Base-by-base conservation (phyloP, 805 yeast species). In the Ogataea paradorogensis region DNA sequence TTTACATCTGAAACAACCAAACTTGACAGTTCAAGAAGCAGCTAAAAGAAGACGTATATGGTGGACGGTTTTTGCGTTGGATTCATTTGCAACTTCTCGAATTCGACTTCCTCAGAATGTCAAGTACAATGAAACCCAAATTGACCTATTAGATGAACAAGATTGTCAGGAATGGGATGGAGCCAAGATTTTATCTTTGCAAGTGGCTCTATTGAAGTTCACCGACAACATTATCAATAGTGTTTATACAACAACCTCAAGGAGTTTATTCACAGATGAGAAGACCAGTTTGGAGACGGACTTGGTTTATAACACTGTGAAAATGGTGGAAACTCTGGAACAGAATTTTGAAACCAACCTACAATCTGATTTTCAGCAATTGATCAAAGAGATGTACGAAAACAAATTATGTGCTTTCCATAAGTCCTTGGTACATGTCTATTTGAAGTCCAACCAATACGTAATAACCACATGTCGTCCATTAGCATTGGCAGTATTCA, bases 11-110 rank as follows among this genome's bases (percentile, higher is more conserved):
- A 58, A 56, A 24, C 45, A 42, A 15, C 48, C 48, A 5, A 32
- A 52, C 10, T 43, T 53, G 10, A 25, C 45, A 2, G 8, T 20
- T 5, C 28, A 33, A 11, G 63, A 61, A 31, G 47, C 50, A 15
- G 63, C 65, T 21, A 57, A 59, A 34, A 48, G 67, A 16, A 57
- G 65, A 42, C 54, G 66, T 33, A 50, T 65, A 3, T 66, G 70
- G 69, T 66, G 71, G 71, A 63, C 71, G 9, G 59, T 61, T 15
- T 64, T 58, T 44, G 53, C 61, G 5, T 52, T 65, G 49, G 67
- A 65, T 35, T 57, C 62, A 15, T 54, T 61, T 15, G 65, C 68
- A 50, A 57, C 64, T n/a, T 63, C 69, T 4, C 59, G 65, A 27
- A 46, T 64, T 16, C 61, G 68, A 15, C 58, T 63, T 25, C 69